A percentile compares a stretch with the other conserved stretches of the same genome.
Conservation (phyloP, 2,329 filamentous ascomycete genomes). For the Karstenula rhodostoma region DNA sequence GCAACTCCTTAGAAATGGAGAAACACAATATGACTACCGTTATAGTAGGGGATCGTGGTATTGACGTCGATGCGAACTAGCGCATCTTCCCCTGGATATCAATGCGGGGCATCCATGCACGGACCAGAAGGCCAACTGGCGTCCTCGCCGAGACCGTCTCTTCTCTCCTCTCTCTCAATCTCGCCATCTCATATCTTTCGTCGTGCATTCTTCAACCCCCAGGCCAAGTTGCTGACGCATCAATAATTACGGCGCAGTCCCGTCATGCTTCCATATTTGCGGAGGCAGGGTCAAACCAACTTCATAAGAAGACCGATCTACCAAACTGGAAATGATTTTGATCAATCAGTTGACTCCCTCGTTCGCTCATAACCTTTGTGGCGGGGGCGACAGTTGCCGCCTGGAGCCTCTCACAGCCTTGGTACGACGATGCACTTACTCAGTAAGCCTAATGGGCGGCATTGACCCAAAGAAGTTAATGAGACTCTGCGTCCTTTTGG, state of each 20-base stretch:
- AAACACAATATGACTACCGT: background rate
- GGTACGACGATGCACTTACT: background rate
- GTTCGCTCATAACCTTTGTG: background rate
- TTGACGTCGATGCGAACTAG: background rate
- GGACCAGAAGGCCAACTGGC: background rate
- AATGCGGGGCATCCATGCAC: slow-evolving; percentile 1
- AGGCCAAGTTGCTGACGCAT: background rate
- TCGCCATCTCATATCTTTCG: background rate
- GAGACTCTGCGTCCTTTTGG: slow-evolving; percentile 11
- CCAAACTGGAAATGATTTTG: background rate
- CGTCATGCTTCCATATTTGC: background rate
- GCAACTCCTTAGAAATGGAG: background rate
- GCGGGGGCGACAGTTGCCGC: background rate
- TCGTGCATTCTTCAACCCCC: no score
- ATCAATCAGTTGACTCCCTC: background rate
- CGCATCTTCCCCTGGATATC: slow-evolving; percentile 5
- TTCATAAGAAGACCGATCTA: background rate
- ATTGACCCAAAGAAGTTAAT: slow-evolving; percentile 17
- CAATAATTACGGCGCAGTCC: no score
- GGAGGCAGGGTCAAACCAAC: background rate
- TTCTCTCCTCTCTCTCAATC: background rate
- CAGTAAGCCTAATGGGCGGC: background rate
- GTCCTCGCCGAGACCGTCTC: background rate
- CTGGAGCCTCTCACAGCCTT: background rate
- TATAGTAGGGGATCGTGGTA: background rate